Base-by-base conservation (phyloP, 2,329 filamentous ascomycete genomes). In the Knufia petricola region DNA sequence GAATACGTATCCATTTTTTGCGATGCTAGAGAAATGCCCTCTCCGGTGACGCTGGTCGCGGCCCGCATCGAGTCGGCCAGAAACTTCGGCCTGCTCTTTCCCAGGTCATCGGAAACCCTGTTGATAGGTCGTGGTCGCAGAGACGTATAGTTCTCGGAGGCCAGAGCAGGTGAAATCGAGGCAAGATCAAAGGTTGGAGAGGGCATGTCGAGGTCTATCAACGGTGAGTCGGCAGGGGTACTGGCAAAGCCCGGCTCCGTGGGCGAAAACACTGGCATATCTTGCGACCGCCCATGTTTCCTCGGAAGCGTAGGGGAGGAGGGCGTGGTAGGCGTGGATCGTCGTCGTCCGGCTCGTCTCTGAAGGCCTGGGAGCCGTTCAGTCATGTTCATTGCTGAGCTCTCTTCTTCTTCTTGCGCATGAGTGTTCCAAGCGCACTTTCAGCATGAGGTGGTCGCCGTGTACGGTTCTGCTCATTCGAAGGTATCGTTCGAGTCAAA, bases 311-410 rank as follows among this genome's bases (percentile, higher is more conserved):
- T 46, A 21, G 56, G 56, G 26, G 56, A 58, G 24, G 50, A 53
- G 10, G 56, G 56, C 9, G 55, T 57, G 28, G 49, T 19, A 24
- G 57, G 56, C 19, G 55, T 55, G 19, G 54, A 56, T 42, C 49
- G 57, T 31, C 56, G 48, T 39, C 54, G 46, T 37, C 44, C 44
- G 26, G 44, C 23, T 19, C 46, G 55, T 42, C 56, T 50, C 39
- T 58, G 53, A 9, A 47, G 34, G 23, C 44, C 44, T 26, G 32
- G 19, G 10, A 39, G 32, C n/a, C 44, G 31, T 4, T 47, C 34
- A 8, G 44, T 53, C 48, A 52, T 55, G 38, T 21, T 55, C 37
- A 17, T 36, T 7, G 19, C 36, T 15, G 24, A n/a, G 4, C 36
- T 23, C 12, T 26, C 37, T 40, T 26, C 44, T 46, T 26, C 37